These are phyloP conservation scores for Mrakia gelida DNA, from an alignment of 768 basidiomycete genomes.

Conservation along the genomic window DNA sequence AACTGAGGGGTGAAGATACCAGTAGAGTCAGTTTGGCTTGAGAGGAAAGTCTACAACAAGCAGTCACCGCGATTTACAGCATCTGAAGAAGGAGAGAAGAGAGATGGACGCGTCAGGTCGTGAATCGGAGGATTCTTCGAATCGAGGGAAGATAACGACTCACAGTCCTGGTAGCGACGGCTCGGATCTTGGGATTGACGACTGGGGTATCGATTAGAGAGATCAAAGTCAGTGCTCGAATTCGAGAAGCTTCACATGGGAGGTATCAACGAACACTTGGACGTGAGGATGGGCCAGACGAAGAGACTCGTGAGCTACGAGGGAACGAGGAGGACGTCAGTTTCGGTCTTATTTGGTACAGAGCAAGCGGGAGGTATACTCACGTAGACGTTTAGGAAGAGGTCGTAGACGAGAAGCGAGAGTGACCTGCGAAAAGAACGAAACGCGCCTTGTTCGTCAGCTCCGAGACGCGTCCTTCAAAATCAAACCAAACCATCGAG, in stretches of 20 bases:
- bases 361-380: neutral
- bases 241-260: neutral
- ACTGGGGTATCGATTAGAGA: neutral
- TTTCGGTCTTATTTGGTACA: neutral
- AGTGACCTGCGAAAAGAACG: constrained; percentile 10
- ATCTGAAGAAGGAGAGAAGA: neutral
- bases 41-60: too few species aligned
- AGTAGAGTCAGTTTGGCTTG: too few species aligned
- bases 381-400: constrained; percentile 32
- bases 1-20: too few species aligned
- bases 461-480: neutral
- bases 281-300: constrained; percentile 28
- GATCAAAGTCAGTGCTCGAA: neutral
- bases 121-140: too few species aligned
- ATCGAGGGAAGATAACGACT: neutral
- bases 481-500: neutral
- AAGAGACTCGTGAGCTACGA: constrained; percentile 25
- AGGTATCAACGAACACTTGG: neutral
- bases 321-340: neutral
- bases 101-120: neutral
- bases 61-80: neutral
- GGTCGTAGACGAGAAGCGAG: constrained; percentile 28
- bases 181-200: constrained; percentile 27
- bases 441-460: neutral
- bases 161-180: constrained; percentile 25